Evolutionary conservation across 2,329 filamentous ascomycete genomes (phyloP), one percentile per base, ranked within the genome.

Genomic region (Aphanoascus verrucosus): DNA sequence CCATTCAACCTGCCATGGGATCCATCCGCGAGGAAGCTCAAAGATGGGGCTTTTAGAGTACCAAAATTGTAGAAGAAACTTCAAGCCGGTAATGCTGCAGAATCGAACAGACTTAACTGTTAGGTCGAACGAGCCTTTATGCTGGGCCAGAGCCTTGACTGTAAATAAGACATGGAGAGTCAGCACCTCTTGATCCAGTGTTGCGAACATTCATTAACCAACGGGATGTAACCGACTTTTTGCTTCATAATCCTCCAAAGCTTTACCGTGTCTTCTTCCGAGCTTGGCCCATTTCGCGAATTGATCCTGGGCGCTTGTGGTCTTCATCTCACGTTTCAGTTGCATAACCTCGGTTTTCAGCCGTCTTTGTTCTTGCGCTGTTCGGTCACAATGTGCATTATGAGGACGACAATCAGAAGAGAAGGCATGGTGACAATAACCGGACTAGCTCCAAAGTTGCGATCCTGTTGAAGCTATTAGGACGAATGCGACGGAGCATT

Each of bases 1-100:
- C 90, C 90, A 97, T 72, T 97, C 90, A 40, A 88, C 85, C 65
- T 90, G 93, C 73, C 88, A 88, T 0, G 93, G 93, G 59, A 96
- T 84, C 88, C 89, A 96, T 62, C 86, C 89, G 60, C 83, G 77
- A 0, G 93, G 94, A 51, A 98, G 80, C 80, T 88, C 94, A 75
- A 96, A 97, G 74, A 98, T 88, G 49, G 94, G 83, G 64, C 84
- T 79, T 64, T 85, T 91, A 47, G 84, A 79, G 71, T 86, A 95
- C 84, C 87, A 96, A 71, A 93, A 89, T 53, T 94, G 91, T 17
- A 97, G 73, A 59, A 89, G 74, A 69, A 91, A 84, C 65, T 91
- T 88, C 56, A 91, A 75, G 20, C 88, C 89, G 61, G 85, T 88
- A 4, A 89, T 97, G 61, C 83, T 76, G 60, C 88, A 67, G 79